Conservation (phyloP, 305 asterid genomes). For the Plantago coronopus region DNA sequence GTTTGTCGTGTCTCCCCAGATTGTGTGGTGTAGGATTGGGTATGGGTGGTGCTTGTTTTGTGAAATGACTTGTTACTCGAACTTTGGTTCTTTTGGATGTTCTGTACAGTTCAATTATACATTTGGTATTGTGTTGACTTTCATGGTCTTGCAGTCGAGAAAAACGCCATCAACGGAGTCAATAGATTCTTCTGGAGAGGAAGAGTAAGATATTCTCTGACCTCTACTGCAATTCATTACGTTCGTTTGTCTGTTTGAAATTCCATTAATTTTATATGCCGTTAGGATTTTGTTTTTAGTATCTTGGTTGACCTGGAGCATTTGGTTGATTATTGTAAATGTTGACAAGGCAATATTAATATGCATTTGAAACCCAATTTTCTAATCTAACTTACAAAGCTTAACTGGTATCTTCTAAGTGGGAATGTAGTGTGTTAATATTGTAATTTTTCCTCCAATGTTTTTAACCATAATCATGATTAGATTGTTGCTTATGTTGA, state of each 20-base stretch:
- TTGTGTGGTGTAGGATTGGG: no score
- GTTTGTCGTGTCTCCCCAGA: background rate
- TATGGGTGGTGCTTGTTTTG: no score
- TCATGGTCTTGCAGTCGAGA: conserved; percentile 50
- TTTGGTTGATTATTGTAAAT: no score
- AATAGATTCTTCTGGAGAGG: conserved; percentile 92
- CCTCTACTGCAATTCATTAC: conserved; percentile 17
- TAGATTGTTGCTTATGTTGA: background rate
- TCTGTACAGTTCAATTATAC: conserved; percentile 7
- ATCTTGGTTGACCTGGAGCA: conserved; percentile 1
- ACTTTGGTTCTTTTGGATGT: background rate
- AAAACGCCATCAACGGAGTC: conserved; percentile 78
- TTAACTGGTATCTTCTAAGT: background rate
- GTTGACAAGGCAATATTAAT: background rate
- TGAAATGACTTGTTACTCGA: no score
- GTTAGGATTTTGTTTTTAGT: conserved; percentile 1
- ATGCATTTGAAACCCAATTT: background rate
- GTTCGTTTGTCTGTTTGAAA: conserved; percentile 17
- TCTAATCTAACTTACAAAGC: background rate
- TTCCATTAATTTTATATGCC: conserved; percentile 5
- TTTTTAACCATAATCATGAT: background rate
- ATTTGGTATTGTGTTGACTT: conserved; percentile 11
- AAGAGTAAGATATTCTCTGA: conserved; percentile 91
- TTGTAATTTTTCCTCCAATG: background rate
- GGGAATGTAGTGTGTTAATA: background rate